These are phyloP conservation scores for Cystoderma amianthinum DNA, from an alignment of 768 basidiomycete genomes.

Conservation along the genomic window DNA sequence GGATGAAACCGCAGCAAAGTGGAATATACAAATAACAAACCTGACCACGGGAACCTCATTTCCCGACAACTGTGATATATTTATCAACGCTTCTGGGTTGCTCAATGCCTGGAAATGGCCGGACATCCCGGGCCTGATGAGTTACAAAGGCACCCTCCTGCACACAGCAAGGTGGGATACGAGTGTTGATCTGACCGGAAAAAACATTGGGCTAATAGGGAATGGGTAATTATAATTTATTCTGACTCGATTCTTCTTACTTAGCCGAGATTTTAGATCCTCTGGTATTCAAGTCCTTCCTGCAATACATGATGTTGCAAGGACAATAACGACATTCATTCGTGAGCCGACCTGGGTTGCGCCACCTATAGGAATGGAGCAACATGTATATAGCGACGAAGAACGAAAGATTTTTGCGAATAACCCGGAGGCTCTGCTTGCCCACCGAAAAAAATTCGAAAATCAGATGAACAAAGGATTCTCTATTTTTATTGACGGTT, in stretches of 20 bases:
- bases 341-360: conserved; percentile 24
- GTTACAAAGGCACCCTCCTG: conserved; percentile 23
- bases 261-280: conserved; percentile 12
- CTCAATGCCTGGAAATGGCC: conserved; percentile 32
- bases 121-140: conserved; percentile 22
- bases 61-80: conserved; percentile 20
- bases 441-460: conserved; percentile 36
- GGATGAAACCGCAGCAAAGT: conserved; percentile 15
- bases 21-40: conserved; percentile 19
- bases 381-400: conserved; percentile 27
- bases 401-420: conserved; percentile 30
- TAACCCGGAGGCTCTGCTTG: conserved; percentile 28
- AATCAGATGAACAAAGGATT: conserved; percentile 25
- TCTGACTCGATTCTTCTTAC: neutral
- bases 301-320: conserved; percentile 22
- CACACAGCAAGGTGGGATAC: conserved; percentile 27
- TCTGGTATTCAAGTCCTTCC: conserved; percentile 26
- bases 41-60: conserved; percentile 9
- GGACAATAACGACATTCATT: conserved; percentile 27
- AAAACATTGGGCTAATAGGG: conserved; percentile 30
- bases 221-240: conserved; percentile 16
- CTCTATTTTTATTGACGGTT: conserved; percentile 20
- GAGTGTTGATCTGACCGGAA: conserved; percentile 20
- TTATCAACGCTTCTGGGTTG: conserved; percentile 24
- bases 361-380: conserved; percentile 15